These are phyloP conservation scores for Spergularia azorica DNA, from an alignment of 179 eudicot species.

Conservation along the genomic window DNA sequence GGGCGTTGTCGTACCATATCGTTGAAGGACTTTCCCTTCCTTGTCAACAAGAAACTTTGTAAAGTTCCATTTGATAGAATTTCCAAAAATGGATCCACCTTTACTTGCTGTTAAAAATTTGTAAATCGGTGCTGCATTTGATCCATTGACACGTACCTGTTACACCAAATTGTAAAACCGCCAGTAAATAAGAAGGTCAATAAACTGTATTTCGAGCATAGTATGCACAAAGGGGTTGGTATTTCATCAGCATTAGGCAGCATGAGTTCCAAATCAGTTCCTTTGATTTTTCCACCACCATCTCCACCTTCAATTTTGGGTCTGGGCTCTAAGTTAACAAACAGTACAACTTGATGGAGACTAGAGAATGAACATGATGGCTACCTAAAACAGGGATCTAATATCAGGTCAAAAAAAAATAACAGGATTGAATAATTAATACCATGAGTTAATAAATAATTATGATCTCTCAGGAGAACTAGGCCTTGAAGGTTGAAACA, in stretches of 20 bases:
- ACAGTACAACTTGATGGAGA: no score
- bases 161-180: not conserved
- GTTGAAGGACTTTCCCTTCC: constrained; percentile 65
- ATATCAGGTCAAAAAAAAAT: no score
- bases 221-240: not conserved
- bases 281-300: not conserved
- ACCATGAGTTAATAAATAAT: no score
- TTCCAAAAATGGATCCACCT: constrained; percentile 38
- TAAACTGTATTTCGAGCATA: not conserved
- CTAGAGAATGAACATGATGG: no score
- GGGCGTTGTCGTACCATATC: constrained; percentile 60
- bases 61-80: constrained; percentile 85
- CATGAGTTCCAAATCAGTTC: not conserved
- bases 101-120: constrained; percentile 69
- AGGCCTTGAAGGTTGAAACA: no score
- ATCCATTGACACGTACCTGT: constrained; percentile 74
- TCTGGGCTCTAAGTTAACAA: no score
- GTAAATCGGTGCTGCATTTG: constrained; percentile 63
- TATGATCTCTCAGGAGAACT: no score
- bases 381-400: no score
- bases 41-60: constrained; percentile 79
- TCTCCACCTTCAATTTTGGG: no score
- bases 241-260: not conserved
- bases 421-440: no score
- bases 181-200: not conserved